These are phyloP conservation scores for Microsporum ferrugineum DNA, from an alignment of 2,329 filamentous ascomycete species.

Conservation along the genomic window DNA sequence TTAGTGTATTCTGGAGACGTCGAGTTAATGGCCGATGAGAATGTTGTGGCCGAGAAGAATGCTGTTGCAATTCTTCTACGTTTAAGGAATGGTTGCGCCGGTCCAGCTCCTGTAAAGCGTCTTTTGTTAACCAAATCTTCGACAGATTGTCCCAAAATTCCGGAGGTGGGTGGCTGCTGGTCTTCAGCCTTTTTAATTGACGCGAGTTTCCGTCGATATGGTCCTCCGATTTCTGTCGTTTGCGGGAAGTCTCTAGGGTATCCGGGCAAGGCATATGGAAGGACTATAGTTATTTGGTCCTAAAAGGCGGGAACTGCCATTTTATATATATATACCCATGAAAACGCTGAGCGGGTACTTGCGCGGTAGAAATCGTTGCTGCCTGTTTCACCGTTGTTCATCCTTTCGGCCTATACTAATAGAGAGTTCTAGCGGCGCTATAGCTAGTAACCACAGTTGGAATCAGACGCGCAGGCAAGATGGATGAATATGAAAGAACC, in stretches of 20 bases:
- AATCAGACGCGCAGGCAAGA: no score
- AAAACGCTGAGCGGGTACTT: no score
- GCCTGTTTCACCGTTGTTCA: no score
- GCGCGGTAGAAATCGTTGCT: no score
- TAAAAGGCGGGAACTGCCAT: no score
- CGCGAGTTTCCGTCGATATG: neutral
- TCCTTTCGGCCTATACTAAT: no score
- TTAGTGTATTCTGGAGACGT: conserved; percentile 7
- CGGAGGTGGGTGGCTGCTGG: neutral
- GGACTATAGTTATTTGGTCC: no score
- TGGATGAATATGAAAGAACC: no score
- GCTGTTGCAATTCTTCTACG: neutral
- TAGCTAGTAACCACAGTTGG: no score
- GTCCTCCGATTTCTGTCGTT: neutral
- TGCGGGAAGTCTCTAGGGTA: neutral
- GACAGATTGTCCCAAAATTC: conserved; percentile 19
- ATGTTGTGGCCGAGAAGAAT: neutral
- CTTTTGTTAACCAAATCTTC: conserved; percentile 16
- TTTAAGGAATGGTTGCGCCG: conserved; percentile 12
- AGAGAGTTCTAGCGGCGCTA: no score
- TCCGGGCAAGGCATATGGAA: no score
- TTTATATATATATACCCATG: no score
- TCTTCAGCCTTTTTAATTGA: conserved; percentile 10
- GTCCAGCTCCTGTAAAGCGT: conserved; percentile 17
- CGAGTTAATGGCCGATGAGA: conserved; percentile 7